phyloP scores from a whole-genome alignment of 139 green algal genomes.

The Micractinium sp. region DNA sequence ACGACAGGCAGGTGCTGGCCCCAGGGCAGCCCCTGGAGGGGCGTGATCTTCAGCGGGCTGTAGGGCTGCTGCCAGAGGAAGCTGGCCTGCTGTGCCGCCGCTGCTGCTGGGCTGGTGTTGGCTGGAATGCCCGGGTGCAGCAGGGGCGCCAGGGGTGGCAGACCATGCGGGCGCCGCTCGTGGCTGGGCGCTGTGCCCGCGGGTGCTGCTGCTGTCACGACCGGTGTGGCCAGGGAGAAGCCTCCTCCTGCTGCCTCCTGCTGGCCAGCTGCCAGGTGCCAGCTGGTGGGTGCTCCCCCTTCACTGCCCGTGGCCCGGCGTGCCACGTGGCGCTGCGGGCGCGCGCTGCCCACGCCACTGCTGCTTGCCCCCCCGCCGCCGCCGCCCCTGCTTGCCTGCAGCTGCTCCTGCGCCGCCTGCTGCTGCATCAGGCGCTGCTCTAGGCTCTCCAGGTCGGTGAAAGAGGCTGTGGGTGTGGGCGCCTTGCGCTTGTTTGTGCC shows the following conservation, averaged over 20 bases:
- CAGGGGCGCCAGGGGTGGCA: not conserved
- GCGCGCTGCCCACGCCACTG: not conserved
- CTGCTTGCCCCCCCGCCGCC: not conserved
- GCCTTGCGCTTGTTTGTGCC: not conserved
- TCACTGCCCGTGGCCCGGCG: no score
- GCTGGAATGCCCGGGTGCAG: not conserved
- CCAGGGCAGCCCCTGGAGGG: not conserved
- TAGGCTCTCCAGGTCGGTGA: conserved; percentile 5
- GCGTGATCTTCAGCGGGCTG: not conserved
- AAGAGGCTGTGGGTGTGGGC: not conserved
- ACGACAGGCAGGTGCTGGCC: not conserved
- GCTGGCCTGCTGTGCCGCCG: not conserved
- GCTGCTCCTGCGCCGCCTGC: not conserved
- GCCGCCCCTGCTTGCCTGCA: not conserved
- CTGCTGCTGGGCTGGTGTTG: not conserved
- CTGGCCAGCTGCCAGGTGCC: not conserved
- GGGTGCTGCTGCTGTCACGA: not conserved
- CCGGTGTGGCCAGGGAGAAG: no score
- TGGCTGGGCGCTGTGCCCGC: not conserved
- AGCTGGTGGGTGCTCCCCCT: not conserved
- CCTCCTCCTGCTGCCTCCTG: no score
- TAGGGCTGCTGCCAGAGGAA: not conserved
- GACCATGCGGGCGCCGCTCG: not conserved
- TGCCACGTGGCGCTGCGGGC: not conserved
- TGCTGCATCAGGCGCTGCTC: not conserved